phyloP scores from a whole-genome alignment of 495 filamentous ascomycete genomes.

The Tuber microsphaerosporum region DNA sequence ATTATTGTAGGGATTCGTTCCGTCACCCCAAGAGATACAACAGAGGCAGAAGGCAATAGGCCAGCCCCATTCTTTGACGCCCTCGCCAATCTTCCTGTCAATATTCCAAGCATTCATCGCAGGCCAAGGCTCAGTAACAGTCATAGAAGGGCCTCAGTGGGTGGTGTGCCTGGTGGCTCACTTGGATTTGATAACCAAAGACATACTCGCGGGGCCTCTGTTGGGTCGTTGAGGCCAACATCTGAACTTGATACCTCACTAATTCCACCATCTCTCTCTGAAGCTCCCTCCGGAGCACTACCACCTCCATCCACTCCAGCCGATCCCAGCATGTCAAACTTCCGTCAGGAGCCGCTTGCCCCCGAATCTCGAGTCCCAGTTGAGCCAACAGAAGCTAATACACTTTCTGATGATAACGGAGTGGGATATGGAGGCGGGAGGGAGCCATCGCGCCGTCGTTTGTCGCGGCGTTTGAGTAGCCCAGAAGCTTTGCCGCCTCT shows the following conservation, averaged over 20 bases:
- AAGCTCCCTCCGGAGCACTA: slow-evolving; percentile 56
- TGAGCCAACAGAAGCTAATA: slow-evolving; percentile 9
- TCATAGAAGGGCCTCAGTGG: slow-evolving; percentile 49
- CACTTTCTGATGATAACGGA: slow-evolving; percentile 25
- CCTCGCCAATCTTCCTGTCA: slow-evolving; percentile 50
- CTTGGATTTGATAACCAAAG: slow-evolving; percentile 48
- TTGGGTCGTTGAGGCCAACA: slow-evolving; percentile 42
- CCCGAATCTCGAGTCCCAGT: slow-evolving; percentile 13
- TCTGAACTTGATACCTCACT: slow-evolving; percentile 45
- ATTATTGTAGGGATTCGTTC: slow-evolving; percentile 63
- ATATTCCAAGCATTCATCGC: slow-evolving; percentile 42
- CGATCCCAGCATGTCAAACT: slow-evolving; percentile 54
- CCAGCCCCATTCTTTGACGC: slow-evolving; percentile 57
- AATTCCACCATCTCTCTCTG: slow-evolving; percentile 48
- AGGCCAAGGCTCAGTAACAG: slow-evolving; percentile 51
- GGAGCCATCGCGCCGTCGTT: slow-evolving; percentile 24
- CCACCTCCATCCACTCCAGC: slow-evolving; percentile 66
- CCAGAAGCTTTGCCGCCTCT: slow-evolving; percentile 24
- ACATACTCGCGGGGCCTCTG: slow-evolving; percentile 46
- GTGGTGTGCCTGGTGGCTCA: slow-evolving; percentile 40
- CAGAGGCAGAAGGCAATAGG: slow-evolving; percentile 47
- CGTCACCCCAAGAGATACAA: slow-evolving; percentile 52
- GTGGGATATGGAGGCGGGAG: slow-evolving; percentile 10
- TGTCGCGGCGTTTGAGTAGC: slow-evolving; percentile 34
- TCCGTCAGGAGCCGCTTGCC: slow-evolving; percentile 37